phyloP scores from a whole-genome alignment of 2,329 filamentous ascomycete genomes.

The Pseudogymnoascus sp. region DNA sequence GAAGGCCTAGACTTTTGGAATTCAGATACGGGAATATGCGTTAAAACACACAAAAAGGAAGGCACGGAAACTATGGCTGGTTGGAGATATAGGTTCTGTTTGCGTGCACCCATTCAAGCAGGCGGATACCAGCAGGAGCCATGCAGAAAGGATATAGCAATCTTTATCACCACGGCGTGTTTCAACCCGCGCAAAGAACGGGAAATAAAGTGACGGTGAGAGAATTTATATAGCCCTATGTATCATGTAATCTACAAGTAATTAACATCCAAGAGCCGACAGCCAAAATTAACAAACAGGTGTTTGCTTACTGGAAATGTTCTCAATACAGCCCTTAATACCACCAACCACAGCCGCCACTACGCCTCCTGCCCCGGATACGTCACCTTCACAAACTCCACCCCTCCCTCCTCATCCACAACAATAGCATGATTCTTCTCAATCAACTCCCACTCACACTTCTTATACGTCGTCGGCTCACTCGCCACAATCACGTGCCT shows the following conservation, averaged over 20 bases:
- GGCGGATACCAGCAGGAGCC: background rate
- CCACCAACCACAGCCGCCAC: background rate
- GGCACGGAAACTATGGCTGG: background rate
- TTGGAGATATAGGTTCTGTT: background rate
- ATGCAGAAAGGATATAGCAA: no score
- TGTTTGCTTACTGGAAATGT: no score
- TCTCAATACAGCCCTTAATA: background rate
- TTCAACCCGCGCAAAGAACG: no score
- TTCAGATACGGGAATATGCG: background rate
- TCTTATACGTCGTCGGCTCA: constrained; percentile 45
- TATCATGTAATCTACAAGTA: background rate
- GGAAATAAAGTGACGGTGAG: no score
- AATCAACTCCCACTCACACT: constrained; percentile 43
- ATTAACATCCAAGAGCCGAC: background rate
- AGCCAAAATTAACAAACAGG: background rate
- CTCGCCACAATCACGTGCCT: constrained; percentile 45
- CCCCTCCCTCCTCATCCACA: constrained; percentile 29
- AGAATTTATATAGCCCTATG: background rate
- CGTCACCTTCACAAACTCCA: background rate
- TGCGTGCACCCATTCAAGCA: background rate
- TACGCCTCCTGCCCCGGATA: background rate
- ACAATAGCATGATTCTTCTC: constrained; percentile 37
- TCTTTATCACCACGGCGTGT: background rate
- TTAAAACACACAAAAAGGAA: background rate
- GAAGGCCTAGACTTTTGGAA: background rate